Evolutionary conservation across 1,139 yeast species (phyloP), one percentile per base, ranked within the genome.

Genomic region (Nakaseomyces uthaithaninus): DNA sequence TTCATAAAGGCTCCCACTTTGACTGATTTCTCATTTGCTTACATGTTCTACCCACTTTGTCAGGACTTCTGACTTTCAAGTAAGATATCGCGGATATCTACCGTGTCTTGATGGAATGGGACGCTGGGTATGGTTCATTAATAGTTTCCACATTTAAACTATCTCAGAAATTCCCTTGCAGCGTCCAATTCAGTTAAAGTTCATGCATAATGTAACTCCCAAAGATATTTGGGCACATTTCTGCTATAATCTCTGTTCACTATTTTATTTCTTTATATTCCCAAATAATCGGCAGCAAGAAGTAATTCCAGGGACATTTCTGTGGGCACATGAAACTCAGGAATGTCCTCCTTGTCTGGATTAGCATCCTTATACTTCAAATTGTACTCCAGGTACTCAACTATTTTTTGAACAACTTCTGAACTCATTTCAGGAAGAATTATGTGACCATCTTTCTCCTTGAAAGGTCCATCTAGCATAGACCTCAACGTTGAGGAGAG

Each of bases 261-360:
- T n/a, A n/a, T n/a, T n/a, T 8, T 11, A 22, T 22, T 22, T 33
- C 17, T 36, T 45, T 45, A 63, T 39, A 63, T 57, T 55, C 85
- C 91, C 52, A 87, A 67, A 57, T 76, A 87, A 58, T 89, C 97
- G 0, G 97, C 95, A 25, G 94, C 94, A 28, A 91, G 93, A 37
- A 91, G 65, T 50, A 91, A 66, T 55, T 91, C 97, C 49, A 91
- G 67, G 0, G 97, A 95, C 73, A 89, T 75, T 52, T 86, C 96
- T 0, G 97, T 91, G 0, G 97, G 96, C 1, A 91, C 77, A 36
- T 82, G 80, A 60, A 91, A 91, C 45, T 84, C 93, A 0, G 95
- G 76, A 0, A 71, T 73, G 19, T 67, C 65, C 11, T 40, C 44
- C 12, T 27, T 42, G 30, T 69, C 23, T 11, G 35, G 75, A 2